Evolutionary conservation across 768 basidiomycete genomes (phyloP), one percentile per base, ranked within the genome.

Genomic region (Mycena albidolilacea): DNA sequence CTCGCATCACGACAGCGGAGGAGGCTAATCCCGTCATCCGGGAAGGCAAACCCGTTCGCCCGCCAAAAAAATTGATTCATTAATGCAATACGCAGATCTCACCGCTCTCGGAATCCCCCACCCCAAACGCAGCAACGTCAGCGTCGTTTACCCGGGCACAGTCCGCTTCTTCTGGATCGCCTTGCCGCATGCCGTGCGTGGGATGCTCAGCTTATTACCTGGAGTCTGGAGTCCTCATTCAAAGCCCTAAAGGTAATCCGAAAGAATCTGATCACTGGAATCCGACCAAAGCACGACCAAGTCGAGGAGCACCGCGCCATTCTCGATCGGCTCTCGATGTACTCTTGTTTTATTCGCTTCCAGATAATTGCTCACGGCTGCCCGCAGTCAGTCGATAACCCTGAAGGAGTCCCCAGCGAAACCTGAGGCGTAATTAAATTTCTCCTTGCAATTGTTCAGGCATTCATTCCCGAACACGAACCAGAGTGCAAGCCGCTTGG

Each of bases 61-160:
- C 21, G n/a, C 21, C 1, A 8, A 44, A 1, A 15, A 35, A 30
- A 30, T 0, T 39, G n/a, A 37, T 43, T 8, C 58, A 67, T 64
- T 8, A 44, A 38, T 15, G 2, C 46, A 12, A 0, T 3, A 41
- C 5, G 19, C 68, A 73, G 86, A 88, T 64, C 73, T 87, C 54
- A 35, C 68, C 8, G 64, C 64, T 0, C 76, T 88, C n/a, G 84
- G 82, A 66, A 70, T 86, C 10, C 84, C 86, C 0, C 81, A 80
- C 55, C 86, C 86, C 0, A 87, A 85, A 76, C 72, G 67, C 38
- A 78, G 74, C 2, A 85, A 84, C 52, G 79, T 83, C 30, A 67
- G 60, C 12, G 77, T 86, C 41, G 74, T 82, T 15, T 81, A 78
- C 12, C 77, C 80, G 46, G 84, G 84, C 12, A 77, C 78, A 23